These are phyloP conservation scores for Trypanosoma avium DNA, from an alignment of 208 protist species.

Conservation along the genomic window DNA sequence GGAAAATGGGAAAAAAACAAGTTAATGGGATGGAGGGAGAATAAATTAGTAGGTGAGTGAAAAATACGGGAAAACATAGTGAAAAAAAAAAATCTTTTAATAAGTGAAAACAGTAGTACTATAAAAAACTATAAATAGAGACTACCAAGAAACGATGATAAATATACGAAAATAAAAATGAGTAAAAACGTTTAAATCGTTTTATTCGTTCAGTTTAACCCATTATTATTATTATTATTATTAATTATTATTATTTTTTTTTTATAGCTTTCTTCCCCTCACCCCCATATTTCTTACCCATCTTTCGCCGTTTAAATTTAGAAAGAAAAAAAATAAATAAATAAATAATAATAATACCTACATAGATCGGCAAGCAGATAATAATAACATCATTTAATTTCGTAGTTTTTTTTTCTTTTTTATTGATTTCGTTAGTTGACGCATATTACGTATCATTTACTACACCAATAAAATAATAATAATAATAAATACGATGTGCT, in stretches of 20 bases:
- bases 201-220: background rate
- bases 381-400: no score
- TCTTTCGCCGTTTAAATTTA: background rate
- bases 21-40: no score
- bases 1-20: no score
- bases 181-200: background rate
- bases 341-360: background rate
- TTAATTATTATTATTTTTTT: slow-evolving; percentile 10
- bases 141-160: background rate
- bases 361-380: no score
- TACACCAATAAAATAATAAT: no score
- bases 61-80: no score
- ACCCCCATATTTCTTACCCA: background rate
- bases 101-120: background rate
- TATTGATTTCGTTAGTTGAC: no score
- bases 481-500: no score
- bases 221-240: slow-evolving; percentile 3
- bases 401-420: no score
- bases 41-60: no score
- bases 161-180: slow-evolving; percentile 12
- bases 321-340: background rate
- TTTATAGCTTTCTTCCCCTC: slow-evolving; percentile 8
- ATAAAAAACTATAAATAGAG: background rate
- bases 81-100: no score
- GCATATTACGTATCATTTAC: no score